Conservation (phyloP, 345 rosid species). For the Arabidopsis thaliana region TAIR10.1 NC_003076.8:22669001-22669500, state of each 20-base stretch:
- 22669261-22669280: slow-evolving; percentile 92
- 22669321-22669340: slow-evolving; percentile 21
- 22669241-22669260: slow-evolving; percentile 96
- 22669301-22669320: slow-evolving; percentile 55
- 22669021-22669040: not conserved
- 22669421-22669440: slow-evolving; percentile 36
- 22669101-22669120: not conserved
- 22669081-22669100: not conserved
- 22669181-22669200: slow-evolving; percentile 81
- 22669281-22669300: slow-evolving; percentile 96
- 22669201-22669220: slow-evolving; percentile 87
- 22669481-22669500: slow-evolving; percentile 29
- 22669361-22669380: not conserved
- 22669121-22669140: not conserved
- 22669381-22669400: slow-evolving; percentile 31
- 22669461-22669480: slow-evolving; percentile 33
- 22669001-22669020: slow-evolving; percentile 6
- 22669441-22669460: slow-evolving; percentile 47
- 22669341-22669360: not conserved
- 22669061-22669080: slow-evolving; percentile 11
- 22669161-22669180: slow-evolving; percentile 95
- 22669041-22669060: not conserved
- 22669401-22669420: slow-evolving; percentile 47
- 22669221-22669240: slow-evolving; percentile 93
- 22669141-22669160: not conserved